Evolutionary conservation across 2,329 filamentous ascomycete species (phyloP).

Genomic region (Colletotrichum caudatum): DNA sequence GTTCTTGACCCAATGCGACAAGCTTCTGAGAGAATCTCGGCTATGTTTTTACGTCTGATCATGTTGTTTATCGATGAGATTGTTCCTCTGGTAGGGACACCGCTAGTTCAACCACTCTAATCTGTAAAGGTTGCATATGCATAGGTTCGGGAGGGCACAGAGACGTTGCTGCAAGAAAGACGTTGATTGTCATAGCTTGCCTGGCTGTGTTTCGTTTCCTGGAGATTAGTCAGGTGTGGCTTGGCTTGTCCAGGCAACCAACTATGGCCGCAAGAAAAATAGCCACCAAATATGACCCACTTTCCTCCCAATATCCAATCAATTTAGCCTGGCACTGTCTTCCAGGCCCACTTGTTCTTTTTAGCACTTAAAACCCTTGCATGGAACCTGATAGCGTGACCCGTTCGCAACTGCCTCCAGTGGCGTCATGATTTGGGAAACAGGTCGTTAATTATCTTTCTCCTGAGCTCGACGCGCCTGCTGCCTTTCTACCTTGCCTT

Average conservation of each 20-base stretch:
- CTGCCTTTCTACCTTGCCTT: constrained; percentile 8
- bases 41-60: background rate
- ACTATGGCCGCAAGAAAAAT: background rate
- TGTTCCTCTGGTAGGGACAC: background rate
- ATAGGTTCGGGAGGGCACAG: background rate
- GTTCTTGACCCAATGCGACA: background rate
- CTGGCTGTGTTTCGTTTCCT: background rate
- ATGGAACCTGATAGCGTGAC: constrained; percentile 30
- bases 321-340: background rate
- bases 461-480: constrained; percentile 11
- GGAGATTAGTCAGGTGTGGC: constrained; percentile 23
- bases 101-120: background rate
- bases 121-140: background rate
- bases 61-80: background rate
- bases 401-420: constrained; percentile 33
- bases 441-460: background rate
- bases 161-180: background rate
- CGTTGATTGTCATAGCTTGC: background rate
- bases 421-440: constrained; percentile 35
- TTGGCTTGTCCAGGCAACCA: background rate
- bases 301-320: constrained; percentile 9
- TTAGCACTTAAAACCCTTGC: constrained; percentile 36
- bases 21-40: background rate
- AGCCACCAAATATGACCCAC: background rate
- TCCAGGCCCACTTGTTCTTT: background rate